phyloP scores from a whole-genome alignment of 495 filamentous ascomycete species.

The Pyronema omphalodes region DNA sequence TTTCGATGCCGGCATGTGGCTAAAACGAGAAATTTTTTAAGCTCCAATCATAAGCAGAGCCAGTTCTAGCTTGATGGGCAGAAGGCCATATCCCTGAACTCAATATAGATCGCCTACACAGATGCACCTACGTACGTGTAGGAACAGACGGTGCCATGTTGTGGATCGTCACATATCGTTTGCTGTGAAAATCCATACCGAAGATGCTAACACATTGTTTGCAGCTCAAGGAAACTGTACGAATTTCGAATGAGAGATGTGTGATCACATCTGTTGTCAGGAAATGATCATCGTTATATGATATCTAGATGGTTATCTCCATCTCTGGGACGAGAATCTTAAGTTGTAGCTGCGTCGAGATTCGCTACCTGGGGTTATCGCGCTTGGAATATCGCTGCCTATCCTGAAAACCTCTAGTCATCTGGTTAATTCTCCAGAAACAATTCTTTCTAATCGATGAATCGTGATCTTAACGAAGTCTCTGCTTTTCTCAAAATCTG shows the following conservation, averaged over 20 bases:
- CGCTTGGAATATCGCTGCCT: background rate
- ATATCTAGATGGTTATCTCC: background rate
- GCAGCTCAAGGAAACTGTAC: background rate
- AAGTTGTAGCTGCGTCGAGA: background rate
- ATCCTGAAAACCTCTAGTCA: background rate
- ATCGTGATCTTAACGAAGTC: background rate
- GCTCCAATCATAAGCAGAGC: background rate
- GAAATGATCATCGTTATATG: background rate
- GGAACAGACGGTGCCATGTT: background rate
- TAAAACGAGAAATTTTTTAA: background rate
- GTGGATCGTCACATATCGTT: background rate
- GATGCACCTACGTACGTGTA: constrained; percentile 1
- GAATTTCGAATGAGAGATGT: background rate
- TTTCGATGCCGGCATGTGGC: background rate
- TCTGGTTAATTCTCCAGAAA: background rate
- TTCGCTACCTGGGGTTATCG: background rate
- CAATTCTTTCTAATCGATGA: background rate
- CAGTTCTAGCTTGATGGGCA: background rate
- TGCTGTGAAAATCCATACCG: background rate
- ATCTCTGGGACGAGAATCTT: background rate
- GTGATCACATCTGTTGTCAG: background rate
- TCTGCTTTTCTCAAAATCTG: background rate
- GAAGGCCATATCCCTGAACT: background rate
- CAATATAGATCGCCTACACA: background rate
- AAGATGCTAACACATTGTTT: background rate